Base-by-base conservation (phyloP, 352 stramenopile species). In the Globisporangium sylvaticum region DNA sequence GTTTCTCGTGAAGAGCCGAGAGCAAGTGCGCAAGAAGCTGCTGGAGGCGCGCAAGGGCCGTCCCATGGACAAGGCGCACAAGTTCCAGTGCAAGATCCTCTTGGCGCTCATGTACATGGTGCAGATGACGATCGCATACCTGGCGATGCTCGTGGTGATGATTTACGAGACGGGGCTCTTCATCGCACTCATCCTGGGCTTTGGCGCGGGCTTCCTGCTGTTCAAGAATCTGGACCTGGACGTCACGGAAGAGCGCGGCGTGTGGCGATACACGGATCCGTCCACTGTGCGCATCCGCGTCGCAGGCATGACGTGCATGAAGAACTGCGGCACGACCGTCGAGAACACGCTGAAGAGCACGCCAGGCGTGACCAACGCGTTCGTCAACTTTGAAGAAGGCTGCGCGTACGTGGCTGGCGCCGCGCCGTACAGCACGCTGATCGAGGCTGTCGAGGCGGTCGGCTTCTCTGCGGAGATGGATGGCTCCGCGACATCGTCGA, bases 261-360 rank as follows among this genome's bases (percentile, higher is more conserved):
- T 79, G 54, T 91, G 83, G 83, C 80, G 83, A 22, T 91, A 83
- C 67, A 87, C 80, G 14, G 80, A 91, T 55, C 77, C 77, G 66
- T 88, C 83, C n/a, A 91, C 80, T 12, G 77, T 95, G 50, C 67
- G 78, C 14, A 79, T 96, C 27, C 74, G 77, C 56, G 80, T 98
- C 5, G 86, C 96, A 56, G 92, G 93, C 55, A 97, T 97, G 83
- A 87, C 79, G 58, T 94, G 86, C 56, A 90, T 98, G 81, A 91
- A 94, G 34, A 97, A 97, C 71, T 94, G 90, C 66, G 96, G 94
- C 32, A 97, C 63, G 48, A 94, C 87, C 3, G 82, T 95, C 12
- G 68, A 83, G 64, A 85, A 87, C 54, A 73, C 87, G 25, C 64
- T 96, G 44, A 48, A 64, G 34, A 61, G 29, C 24, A 75, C 83